phyloP scores from a whole-genome alignment of 108 stramenopile genomes.

The Cyclotella baltica region DNA sequence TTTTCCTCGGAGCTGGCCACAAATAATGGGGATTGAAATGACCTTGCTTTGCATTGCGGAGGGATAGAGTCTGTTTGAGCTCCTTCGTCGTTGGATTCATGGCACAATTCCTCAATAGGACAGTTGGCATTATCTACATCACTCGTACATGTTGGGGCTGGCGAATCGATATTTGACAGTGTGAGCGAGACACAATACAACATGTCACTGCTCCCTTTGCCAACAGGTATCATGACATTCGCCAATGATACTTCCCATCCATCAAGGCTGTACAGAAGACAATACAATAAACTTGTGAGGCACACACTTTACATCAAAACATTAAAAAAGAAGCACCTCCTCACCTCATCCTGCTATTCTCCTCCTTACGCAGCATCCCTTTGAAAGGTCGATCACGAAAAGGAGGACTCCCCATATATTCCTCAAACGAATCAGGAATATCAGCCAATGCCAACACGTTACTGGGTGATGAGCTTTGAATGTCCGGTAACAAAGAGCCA shows the following conservation, averaged over 20 bases:
- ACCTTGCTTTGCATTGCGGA: not conserved
- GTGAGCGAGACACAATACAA: conserved; percentile 83
- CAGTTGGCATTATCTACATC: conserved; percentile 18
- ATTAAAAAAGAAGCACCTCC: not conserved
- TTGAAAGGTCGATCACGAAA: conserved; percentile 56
- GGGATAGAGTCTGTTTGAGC: not conserved
- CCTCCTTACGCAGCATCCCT: conserved; percentile 20
- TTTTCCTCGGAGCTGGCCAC: conserved; percentile 25
- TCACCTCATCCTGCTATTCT: conserved; percentile 36
- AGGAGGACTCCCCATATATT: conserved; percentile 71
- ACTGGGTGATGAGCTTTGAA: conserved; percentile 12
- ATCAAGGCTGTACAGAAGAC: conserved; percentile 50
- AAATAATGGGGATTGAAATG: conserved; percentile 56
- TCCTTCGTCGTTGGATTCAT: not conserved
- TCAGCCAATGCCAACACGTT: conserved; percentile 27
- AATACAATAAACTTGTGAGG: not conserved
- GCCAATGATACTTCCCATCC: conserved; percentile 86
- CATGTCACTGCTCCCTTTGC: conserved; percentile 53
- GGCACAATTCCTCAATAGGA: conserved; percentile 23
- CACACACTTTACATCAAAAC: not conserved
- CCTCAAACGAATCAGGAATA: conserved; percentile 76
- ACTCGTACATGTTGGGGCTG: conserved; percentile 1
- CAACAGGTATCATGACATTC: conserved; percentile 74
- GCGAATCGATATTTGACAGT: conserved; percentile 31
- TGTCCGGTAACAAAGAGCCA: conserved; percentile 32